Base-by-base conservation (phyloP, 371 early-diverging fungal genomes). In the Syncephalastrum racemosum region DNA sequence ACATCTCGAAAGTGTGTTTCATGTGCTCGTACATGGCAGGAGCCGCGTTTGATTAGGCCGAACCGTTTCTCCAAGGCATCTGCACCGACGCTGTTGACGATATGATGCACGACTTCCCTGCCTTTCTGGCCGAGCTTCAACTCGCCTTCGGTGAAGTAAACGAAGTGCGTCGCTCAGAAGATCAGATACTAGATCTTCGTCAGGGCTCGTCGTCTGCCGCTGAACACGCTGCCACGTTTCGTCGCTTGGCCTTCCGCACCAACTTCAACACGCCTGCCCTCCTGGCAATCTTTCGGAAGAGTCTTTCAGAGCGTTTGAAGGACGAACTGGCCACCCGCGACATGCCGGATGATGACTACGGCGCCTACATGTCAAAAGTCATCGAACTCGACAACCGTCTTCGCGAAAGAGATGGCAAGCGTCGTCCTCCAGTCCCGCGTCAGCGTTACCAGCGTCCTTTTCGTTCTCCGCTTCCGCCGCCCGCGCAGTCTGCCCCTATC, bases 321-420 rank as follows among this genome's bases (percentile, higher is more conserved):
- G 14, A 13, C 41, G 53, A 53, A 22, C 15, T 53, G 20, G 53
- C 53, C 23, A 41, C 53, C 4, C 31, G 41, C 31, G 41, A 53
- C n/a, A 53, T 53, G 53, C 53, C 53, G 31, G 23, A 7, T 19
- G 20, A 13, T 13, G 7, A 40, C 41, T 19, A 23, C 10, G n/a
- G n/a, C n/a, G 20, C 5, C 22, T 53, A 53, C 23, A n/a, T 40
- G n/a, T 22, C 7, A 4, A 42, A 45, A 20, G 46, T 45, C 24
- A 54, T 54, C 24, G 45, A 54, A 15, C 13, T 53, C 6, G 53
- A 53, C 53, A 53, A 53, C 13, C 7, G 20, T 5, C 31, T 54
- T n/a, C 46, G 54, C 23, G 54, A 42, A 45, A 43, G 24, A 24
- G 54, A 54, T 16, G 54, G 41, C 19, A 10, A 16, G 14, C 54